Evolutionary conservation across 768 basidiomycete genomes (phyloP).

Genomic region (Mycena crocata): DNA sequence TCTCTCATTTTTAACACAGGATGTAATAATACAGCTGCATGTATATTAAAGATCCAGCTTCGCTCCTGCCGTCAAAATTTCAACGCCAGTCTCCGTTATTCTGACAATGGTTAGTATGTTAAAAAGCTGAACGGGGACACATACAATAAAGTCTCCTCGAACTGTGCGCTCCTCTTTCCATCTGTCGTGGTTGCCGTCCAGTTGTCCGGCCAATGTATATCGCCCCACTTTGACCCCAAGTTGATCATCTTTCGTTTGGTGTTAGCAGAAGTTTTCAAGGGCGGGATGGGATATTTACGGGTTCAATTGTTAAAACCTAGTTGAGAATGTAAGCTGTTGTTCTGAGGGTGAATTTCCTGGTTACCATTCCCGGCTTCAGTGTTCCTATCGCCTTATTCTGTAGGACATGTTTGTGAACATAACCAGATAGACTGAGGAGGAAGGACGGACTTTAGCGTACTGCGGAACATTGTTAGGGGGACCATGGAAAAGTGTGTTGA

Average conservation of each 20-base stretch:
- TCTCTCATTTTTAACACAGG: no score
- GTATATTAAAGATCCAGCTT: no score
- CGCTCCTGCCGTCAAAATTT: conserved; percentile 86
- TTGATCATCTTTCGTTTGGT: conserved; percentile 84
- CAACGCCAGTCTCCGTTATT: conserved; percentile 91
- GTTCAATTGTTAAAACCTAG: conserved; percentile 82
- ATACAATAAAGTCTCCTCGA: conserved; percentile 96
- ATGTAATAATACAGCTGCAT: no score
- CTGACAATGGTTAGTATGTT: conserved; percentile 51
- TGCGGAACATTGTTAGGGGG: conserved; percentile 93
- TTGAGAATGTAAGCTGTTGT: conserved; percentile 6
- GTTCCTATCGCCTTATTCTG: conserved; percentile 88
- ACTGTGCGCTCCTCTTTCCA: conserved; percentile 93
- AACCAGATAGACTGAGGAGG: not conserved
- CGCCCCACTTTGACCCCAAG: conserved; percentile 79
- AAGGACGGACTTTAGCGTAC: conserved; percentile 71
- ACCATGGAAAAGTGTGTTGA: conserved; percentile 87
- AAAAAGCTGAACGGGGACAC: conserved; percentile 40
- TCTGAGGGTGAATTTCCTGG: conserved; percentile 35
- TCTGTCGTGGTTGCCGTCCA: conserved; percentile 97
- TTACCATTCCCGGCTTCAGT: conserved; percentile 94
- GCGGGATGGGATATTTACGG: conserved; percentile 56
- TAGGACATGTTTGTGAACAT: not conserved
- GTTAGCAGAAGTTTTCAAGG: conserved; percentile 15
- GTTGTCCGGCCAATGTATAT: conserved; percentile 91